Base-by-base conservation (phyloP, 441 rosid genomes). In the Eruca vesicaria region DNA sequence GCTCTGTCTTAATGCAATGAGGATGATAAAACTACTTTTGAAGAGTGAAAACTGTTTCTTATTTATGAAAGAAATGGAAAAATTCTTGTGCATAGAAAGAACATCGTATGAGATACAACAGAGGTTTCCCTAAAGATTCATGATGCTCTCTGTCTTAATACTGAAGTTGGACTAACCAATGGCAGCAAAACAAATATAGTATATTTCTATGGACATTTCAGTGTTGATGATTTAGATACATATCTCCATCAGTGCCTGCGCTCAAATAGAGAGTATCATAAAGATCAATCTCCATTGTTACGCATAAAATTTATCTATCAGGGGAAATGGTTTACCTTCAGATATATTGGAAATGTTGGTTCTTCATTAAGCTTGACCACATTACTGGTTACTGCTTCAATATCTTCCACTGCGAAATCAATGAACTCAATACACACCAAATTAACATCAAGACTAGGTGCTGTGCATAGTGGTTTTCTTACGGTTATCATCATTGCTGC, bases 341-440 rank as follows among this genome's bases (percentile, higher is more conserved):
- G 89, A 79, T 86, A 90, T 72, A 95, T 86, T 4, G 97, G 99
- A 82, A 85, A 79, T 18, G 93, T 86, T 26, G 93, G 96, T 68
- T 92, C 97, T 1, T 87, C 72, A 31, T 82, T 88, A 78, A 95
- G 80, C 83, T 87, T 95, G 7, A 78, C 79, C 79, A 82, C 90
- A 19, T 20, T 68, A 65, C 64, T 61, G 4, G 43, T 70, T 50
- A 89, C 94, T 50, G 90, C 84, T 80, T 93, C 98, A 68, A 83
- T 59, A 76, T 91, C 98, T 76, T 88, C 97, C 32, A 86, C 97
- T 91, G 93, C 73, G 81, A 82, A 32, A 73, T 48, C 26, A 23
- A 23, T 1, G 18, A 61, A 62, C n/a, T 21, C 11, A 71, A 16
- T 61, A 69, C 26, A 64, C 63, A 19, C 33, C 64, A 21, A 63